These are phyloP conservation scores for Discostella stelligeroides DNA, from an alignment of 108 stramenopile genomes.

Conservation along the genomic window DNA sequence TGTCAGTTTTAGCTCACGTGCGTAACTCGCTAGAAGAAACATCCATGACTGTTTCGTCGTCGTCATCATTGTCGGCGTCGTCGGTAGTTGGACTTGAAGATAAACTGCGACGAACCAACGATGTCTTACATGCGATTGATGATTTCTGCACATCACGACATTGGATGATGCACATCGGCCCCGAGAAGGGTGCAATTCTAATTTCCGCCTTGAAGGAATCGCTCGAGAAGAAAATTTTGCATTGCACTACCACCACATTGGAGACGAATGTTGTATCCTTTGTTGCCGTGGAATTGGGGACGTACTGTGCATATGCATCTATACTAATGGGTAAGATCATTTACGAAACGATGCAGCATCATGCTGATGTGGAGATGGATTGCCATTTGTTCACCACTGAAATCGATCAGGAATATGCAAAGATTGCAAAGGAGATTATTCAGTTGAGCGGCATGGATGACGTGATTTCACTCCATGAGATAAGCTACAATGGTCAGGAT, in stretches of 20 bases:
- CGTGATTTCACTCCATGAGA: conserved; percentile 52
- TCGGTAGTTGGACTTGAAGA: not conserved
- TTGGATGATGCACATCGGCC: conserved; percentile 95
- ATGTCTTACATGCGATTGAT: conserved; percentile 67
- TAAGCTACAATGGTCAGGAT: conserved; percentile 43
- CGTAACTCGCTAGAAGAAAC: conserved; percentile 13
- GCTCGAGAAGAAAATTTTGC: conserved; percentile 8
- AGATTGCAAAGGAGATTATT: conserved; percentile 66
- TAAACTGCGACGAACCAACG: conserved; percentile 1
- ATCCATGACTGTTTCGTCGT: not conserved
- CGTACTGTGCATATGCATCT: conserved; percentile 88
- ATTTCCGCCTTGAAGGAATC: conserved; percentile 27
- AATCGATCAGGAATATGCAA: conserved; percentile 53
- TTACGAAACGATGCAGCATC: conserved; percentile 17
- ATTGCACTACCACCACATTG: conserved; percentile 7
- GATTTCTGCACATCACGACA: conserved; percentile 72
- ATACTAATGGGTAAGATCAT: conserved; percentile 56
- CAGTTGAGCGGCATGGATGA: conserved; percentile 58
- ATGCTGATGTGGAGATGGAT: not conserved
- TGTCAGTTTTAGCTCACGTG: conserved; percentile 26
- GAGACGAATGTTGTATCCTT: conserved; percentile 25
- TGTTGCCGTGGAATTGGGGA: conserved; percentile 77
- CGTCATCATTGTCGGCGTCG: not conserved
- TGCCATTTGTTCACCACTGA: conserved; percentile 75
- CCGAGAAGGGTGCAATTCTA: conserved; percentile 72